Base-by-base conservation (phyloP, 345 rosid species). In the Kernera saxatilis region DNA sequence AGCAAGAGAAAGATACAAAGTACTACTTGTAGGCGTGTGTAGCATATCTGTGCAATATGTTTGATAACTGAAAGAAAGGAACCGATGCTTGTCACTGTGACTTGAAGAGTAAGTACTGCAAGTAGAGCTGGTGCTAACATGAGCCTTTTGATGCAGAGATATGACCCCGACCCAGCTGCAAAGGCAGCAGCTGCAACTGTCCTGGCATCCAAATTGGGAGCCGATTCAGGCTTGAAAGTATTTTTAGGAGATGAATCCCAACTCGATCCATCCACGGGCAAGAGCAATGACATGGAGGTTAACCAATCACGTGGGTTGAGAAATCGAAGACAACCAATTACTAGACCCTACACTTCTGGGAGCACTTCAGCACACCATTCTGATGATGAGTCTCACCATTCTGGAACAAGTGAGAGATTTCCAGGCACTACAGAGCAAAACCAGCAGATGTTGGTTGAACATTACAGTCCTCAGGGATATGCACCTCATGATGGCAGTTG, bases 111-210 rank as follows among this genome's bases (percentile, higher is more conserved):
- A 23, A 29, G 26, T 37, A 65, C 19, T 48, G 71, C 17, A 48
- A 25, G 18, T 37, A 58, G 15, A 51, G n/a, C 15, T 32, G 69
- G 69, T 62, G 75, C 37, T 75, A 69, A 76, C 60, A 39, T 40
- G 3, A 3, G 30, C 70, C 15, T 58, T 72, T 56, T 45, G 57
- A 59, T 80, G 82, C 88, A 93, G 98, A 87, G 89, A 77, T 93
- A 93, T 67, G 97, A 91, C 77, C 86, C 96, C 11, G 98, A 93
- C 73, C 98, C 98, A 41, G 98, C 98, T 22, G 99, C 96, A 15
- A 91, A 94, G 77, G 98, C 98, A 69, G 97, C 98, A 8, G 98
- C 98, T 64, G 98, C 98, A 55, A 81, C 87, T 73, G 92, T 93
- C 64, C 86, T 93, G 75, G 98, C 98, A 72, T 93, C 98, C 3